phyloP scores from a whole-genome alignment of 2,329 filamentous ascomycete genomes.

The Talaromyces sp. region DNA sequence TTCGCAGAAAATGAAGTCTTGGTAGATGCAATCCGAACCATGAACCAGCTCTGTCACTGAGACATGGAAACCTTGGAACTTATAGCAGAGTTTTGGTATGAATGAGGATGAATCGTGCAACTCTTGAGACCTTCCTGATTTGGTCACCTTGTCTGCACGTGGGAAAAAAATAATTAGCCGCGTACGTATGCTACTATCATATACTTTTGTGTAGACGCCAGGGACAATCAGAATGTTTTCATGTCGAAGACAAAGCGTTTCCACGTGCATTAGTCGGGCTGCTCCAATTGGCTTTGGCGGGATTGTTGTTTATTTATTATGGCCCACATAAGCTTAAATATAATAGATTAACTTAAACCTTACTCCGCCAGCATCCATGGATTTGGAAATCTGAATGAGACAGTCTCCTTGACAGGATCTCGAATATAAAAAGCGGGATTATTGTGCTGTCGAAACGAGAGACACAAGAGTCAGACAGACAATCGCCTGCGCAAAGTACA shows the following conservation, averaged over 20 bases:
- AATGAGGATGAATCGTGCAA: background rate
- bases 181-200: background rate
- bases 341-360: too few species aligned
- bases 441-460: too few species aligned
- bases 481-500: background rate
- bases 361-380: too few species aligned
- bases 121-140: background rate
- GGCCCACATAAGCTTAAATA: conserved; percentile 2
- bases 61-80: background rate
- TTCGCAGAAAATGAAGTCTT: background rate
- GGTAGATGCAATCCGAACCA: too few species aligned
- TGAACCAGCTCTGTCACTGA: too few species aligned
- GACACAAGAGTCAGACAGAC: background rate
- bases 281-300: conserved; percentile 6
- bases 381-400: background rate
- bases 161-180: background rate
- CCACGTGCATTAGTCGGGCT: conserved; percentile 2
- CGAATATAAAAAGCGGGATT: conserved; percentile 1
- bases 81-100: background rate
- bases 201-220: background rate
- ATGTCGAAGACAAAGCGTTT: background rate
- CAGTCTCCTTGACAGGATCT: background rate
- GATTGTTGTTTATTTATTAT: background rate
- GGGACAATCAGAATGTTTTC: background rate
- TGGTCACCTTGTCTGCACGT: background rate